Conservation (phyloP, 164 flowering plant species). For the Sextonia rubra region DNA sequence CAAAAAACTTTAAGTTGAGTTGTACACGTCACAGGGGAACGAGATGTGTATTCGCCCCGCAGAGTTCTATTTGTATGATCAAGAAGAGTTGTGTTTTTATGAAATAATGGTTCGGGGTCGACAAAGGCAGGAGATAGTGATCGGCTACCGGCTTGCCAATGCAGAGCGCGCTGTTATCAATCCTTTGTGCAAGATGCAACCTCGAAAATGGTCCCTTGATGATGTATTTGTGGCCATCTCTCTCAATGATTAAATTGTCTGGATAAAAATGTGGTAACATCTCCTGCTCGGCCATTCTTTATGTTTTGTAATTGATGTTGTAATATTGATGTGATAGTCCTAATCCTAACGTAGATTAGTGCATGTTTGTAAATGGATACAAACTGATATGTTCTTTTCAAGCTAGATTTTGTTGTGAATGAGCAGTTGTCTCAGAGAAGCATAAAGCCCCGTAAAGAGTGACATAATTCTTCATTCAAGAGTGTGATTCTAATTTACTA, state of each 20-base stretch:
- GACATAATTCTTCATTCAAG: too few relatives aligned
- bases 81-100: constrained; percentile 72
- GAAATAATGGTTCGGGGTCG: constrained; percentile 78
- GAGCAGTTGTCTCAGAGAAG: neutral
- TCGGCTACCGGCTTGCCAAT: constrained; percentile 71
- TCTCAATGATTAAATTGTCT: constrained; percentile 23
- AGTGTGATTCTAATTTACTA: too few relatives aligned
- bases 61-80: constrained; percentile 79
- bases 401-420: neutral
- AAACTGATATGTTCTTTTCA: too few relatives aligned
- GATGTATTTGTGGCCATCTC: constrained; percentile 87
- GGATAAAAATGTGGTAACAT: neutral
- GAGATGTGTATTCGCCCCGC: constrained; percentile 86
- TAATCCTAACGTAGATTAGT: neutral
- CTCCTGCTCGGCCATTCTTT: neutral
- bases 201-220: constrained; percentile 71
- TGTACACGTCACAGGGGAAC: constrained; percentile 57
- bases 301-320: neutral
- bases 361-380: neutral
- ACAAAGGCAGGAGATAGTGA: constrained; percentile 68
- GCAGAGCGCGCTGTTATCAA: constrained; percentile 69
- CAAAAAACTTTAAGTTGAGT: neutral
- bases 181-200: constrained; percentile 46
- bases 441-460: too few relatives aligned
- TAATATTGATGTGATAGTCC: neutral